Conservation (phyloP, 1,139 yeast species). For the Candida smagusa region DNA sequence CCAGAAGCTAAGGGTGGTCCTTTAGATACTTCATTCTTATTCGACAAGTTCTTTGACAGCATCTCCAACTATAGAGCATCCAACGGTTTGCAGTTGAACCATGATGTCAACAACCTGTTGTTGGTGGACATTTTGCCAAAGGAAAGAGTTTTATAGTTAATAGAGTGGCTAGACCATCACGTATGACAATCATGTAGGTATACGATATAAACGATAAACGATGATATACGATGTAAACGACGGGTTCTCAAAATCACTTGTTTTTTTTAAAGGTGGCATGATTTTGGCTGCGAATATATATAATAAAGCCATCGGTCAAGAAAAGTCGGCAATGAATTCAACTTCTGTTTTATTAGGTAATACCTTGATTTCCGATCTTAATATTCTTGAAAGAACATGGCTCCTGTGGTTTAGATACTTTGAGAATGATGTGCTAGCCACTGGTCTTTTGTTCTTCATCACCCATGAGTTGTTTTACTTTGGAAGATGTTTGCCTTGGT, state of each 20-base stretch:
- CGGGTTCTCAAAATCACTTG: not conserved
- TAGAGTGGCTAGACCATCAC: not conserved
- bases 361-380: conserved; percentile 12
- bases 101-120: conserved; percentile 47
- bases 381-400: conserved; percentile 63
- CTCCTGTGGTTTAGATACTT: conserved; percentile 73
- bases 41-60: conserved; percentile 81
- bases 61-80: conserved; percentile 54
- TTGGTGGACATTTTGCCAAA: conserved; percentile 80
- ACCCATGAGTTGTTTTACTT: conserved; percentile 81
- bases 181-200: not conserved
- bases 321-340: not conserved
- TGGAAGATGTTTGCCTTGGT: conserved; percentile 85
- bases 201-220: not conserved
- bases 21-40: conserved; percentile 81
- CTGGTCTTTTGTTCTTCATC: conserved; percentile 72
- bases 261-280: not conserved
- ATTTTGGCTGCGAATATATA: conserved; percentile 1
- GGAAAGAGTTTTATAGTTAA: conserved; percentile 60
- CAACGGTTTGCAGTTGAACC: conserved; percentile 43
- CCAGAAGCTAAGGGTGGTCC: conserved; percentile 99
- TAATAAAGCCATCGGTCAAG: not conserved
- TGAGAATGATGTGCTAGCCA: conserved; percentile 75
- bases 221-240: not conserved
- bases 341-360: not conserved